Evolutionary conservation across 2,329 filamentous ascomycete species (phyloP).

Genomic region (Beauveria rudraprayagi): DNA sequence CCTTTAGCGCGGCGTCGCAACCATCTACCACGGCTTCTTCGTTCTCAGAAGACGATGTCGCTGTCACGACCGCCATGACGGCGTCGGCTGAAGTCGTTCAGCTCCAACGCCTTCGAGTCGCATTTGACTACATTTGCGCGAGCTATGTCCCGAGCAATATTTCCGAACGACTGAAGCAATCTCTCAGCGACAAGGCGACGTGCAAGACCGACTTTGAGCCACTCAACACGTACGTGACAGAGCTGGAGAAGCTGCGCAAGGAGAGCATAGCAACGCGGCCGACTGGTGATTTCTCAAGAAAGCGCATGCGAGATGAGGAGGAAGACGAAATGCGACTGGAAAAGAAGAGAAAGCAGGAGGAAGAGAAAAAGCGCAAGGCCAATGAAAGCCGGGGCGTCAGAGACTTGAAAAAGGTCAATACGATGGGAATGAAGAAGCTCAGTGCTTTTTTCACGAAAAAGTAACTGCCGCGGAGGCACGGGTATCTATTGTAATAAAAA

Average conservation of each 20-base stretch:
- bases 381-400: constrained; percentile 67
- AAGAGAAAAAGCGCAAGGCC: constrained; percentile 78
- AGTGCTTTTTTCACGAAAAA: constrained; percentile 86
- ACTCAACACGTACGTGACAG: constrained; percentile 60
- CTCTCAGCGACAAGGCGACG: constrained; percentile 28
- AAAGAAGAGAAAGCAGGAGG: constrained; percentile 79
- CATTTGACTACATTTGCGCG: constrained; percentile 56
- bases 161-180: constrained; percentile 31
- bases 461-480: constrained; percentile 13
- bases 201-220: constrained; percentile 55
- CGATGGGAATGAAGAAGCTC: constrained; percentile 92
- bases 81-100: constrained; percentile 41
- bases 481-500: constrained; percentile 12
- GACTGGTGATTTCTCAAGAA: constrained; percentile 61
- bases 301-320: constrained; percentile 59
- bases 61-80: constrained; percentile 33
- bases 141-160: constrained; percentile 48
- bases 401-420: constrained; percentile 83
- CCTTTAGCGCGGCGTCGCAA: constrained; percentile 29
- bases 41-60: constrained; percentile 27
- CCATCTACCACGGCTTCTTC: constrained; percentile 40
- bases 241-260: constrained; percentile 58
- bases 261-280: constrained; percentile 64
- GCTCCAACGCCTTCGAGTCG: constrained; percentile 57
- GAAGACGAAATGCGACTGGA: constrained; percentile 57